Evolutionary conservation across 305 asterid species (phyloP).

Genomic region (Fraxinus floribunda): DNA sequence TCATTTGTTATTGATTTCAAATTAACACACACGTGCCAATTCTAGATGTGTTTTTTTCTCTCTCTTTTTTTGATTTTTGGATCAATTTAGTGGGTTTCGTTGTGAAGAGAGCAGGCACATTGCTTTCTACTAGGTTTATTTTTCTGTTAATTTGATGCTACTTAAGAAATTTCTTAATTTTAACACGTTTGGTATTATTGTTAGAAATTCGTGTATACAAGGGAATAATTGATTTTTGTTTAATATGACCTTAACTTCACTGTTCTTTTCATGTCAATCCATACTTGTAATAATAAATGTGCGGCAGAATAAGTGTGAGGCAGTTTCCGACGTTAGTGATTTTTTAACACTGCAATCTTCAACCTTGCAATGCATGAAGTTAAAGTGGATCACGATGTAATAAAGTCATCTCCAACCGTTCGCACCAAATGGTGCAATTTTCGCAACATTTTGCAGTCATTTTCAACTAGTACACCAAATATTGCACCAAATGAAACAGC

Average conservation of each 20-base stretch:
- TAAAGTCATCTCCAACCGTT: background rate
- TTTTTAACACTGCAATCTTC: background rate
- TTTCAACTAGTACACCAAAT: background rate
- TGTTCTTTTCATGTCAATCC: background rate
- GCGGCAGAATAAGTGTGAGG: background rate
- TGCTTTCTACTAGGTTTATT: background rate
- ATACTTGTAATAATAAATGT: background rate
- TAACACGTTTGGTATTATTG: background rate
- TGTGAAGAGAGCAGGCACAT: background rate
- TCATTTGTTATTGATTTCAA: background rate
- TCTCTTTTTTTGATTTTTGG: background rate
- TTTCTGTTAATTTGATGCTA: constrained; percentile 8
- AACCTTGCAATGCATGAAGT: background rate
- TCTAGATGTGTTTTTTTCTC: background rate
- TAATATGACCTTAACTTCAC: background rate
- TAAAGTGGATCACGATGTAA: background rate
- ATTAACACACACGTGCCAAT: background rate
- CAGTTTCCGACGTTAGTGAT: background rate
- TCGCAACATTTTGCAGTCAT: background rate
- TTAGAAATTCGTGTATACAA: background rate
- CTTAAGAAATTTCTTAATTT: background rate
- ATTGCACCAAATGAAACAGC: background rate
- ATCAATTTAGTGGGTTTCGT: background rate
- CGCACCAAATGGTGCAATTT: background rate
- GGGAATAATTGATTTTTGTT: background rate